Conservation (phyloP, 768 basidiomycete species). For the Xerocomellus amylosporus region DNA sequence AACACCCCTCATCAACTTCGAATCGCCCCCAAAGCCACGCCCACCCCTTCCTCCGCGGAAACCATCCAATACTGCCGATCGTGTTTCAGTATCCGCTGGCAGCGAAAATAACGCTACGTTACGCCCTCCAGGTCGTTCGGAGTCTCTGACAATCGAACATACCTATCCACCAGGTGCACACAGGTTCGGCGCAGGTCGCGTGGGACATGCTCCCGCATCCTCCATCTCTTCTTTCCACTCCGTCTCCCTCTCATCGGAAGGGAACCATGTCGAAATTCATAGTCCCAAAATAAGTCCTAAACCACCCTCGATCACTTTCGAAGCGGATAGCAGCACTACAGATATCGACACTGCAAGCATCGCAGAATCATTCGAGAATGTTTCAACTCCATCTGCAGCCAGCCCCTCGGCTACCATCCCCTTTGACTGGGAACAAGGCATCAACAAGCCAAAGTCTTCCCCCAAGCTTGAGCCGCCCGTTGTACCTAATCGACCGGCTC, state of each 20-base stretch:
- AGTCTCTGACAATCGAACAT: constrained; percentile 56
- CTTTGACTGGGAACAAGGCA: constrained; percentile 52
- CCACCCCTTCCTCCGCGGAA: constrained; percentile 70
- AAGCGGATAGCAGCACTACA: constrained; percentile 35
- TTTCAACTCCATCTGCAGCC: constrained; percentile 51
- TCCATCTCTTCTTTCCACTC: constrained; percentile 84
- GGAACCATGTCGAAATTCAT: constrained; percentile 30
- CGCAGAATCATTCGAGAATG: constrained; percentile 71
- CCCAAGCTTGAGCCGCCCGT: constrained; percentile 39
- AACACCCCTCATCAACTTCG: constrained; percentile 55
- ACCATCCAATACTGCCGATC: constrained; percentile 50
- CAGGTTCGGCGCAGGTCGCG: constrained; percentile 33
- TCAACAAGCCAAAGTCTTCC: constrained; percentile 33
- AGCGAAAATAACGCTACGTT: constrained; percentile 18
- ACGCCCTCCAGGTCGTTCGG: constrained; percentile 37
- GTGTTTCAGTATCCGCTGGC: constrained; percentile 23
- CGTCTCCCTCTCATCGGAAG: constrained; percentile 72
- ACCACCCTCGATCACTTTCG: constrained; percentile 47
- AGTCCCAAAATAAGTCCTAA: constrained; percentile 24
- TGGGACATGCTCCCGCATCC: constrained; percentile 57
- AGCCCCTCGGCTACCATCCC: constrained; percentile 51
- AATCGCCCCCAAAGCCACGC: constrained; percentile 46
- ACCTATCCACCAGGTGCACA: constrained; percentile 49
- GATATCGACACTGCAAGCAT: constrained; percentile 56
- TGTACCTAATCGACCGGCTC: constrained; percentile 46